Percentiles rank a stretch among this genome's conserved stretches.
phyloP scores from a whole-genome alignment of 192 early-diverging fungal species.

The Haplosporangium gracile region DNA sequence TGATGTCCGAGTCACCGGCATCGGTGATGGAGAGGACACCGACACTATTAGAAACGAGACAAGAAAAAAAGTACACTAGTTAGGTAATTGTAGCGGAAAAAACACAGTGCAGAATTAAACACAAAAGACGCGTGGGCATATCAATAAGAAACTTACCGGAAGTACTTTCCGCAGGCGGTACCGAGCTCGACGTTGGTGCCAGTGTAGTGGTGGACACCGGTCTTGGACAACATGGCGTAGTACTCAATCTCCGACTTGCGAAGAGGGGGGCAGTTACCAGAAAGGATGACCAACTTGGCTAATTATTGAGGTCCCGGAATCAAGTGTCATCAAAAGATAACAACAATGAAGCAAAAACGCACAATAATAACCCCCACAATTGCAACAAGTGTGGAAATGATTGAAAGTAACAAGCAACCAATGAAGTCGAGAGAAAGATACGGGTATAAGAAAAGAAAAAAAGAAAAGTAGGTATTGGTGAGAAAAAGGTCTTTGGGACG shows the following conservation, averaged over 20 bases:
- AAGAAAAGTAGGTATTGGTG: constrained; percentile 24
- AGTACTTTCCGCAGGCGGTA: constrained; percentile 99
- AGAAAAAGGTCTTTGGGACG: constrained; percentile 55
- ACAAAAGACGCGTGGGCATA: background rate
- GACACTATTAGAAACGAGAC: constrained; percentile 32
- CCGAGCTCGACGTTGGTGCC: constrained; percentile 99
- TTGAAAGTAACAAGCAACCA: constrained; percentile 9
- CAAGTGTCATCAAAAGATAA: background rate
- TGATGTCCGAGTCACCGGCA: constrained; percentile 90
- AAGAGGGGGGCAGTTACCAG: constrained; percentile 99
- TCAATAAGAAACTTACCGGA: constrained; percentile 70
- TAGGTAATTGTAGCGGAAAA: background rate
- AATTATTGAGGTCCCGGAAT: constrained; percentile 1
- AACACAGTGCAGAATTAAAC: background rate
- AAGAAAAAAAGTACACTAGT: constrained; percentile 55
- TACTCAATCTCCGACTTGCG: constrained; percentile 99
- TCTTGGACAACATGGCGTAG: constrained; percentile 99
- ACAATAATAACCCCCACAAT: constrained; percentile 18
- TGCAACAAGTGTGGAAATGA: constrained; percentile 32
- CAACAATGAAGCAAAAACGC: constrained; percentile 4
- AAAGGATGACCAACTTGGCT: constrained; percentile 99
- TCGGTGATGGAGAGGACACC: constrained; percentile 97
- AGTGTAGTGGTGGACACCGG: constrained; percentile 99
- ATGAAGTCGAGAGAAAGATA: constrained; percentile 4
- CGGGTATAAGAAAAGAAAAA: constrained; percentile 2